Base-by-base conservation (phyloP, 2,329 filamentous ascomycete species). In the Uncinocarpus reesii region DNA sequence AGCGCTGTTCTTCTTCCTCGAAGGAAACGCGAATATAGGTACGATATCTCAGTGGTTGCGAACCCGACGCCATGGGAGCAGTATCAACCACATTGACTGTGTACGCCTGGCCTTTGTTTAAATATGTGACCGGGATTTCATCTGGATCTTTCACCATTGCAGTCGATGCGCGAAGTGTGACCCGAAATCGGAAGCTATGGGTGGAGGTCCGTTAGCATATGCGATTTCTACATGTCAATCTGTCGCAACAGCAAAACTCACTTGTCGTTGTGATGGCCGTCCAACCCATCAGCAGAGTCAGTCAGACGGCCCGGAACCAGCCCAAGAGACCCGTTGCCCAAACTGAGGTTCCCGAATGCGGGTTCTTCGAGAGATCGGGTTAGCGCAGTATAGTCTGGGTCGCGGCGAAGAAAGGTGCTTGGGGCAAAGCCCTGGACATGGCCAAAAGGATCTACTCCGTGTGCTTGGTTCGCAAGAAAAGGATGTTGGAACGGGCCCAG, bases 81-180 rank as follows among this genome's bases (percentile, higher is more conserved):
- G 84, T 92, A 61, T 98, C 92, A 40, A 84, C 73, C 23, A 98
- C 77, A 2, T 85, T 84, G 15, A 98, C 72, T 0, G 86, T 85
- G 64, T 98, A 98, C 13, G 88, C 86, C 63, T 96, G 90, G 20
- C 90, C 89, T 67, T 96, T 96, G 71, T 98, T 98, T 15, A 98
- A 77, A 62, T 98, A 98, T 0, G 90, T 95, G n/a, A 96, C 80
- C 0, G 92, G 92, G 20, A 96, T 93, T 64, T 96, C 90, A 52
- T 93, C 84, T 3, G 54, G 40, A 15, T 58, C 54, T 48, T 88
- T 81, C 60, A 93, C 83, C 92, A 96, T 98, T 6, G 92, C 92
- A 0, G 92, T 98, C 2, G 90, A 88, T 1, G 92, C 90, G 63
- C 94, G 93, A 38, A 98, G 69, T 0, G 86, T 92, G 43, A 86